These are phyloP conservation scores for Arthromyces matolae DNA, from an alignment of 768 basidiomycete species.

Conservation along the genomic window DNA sequence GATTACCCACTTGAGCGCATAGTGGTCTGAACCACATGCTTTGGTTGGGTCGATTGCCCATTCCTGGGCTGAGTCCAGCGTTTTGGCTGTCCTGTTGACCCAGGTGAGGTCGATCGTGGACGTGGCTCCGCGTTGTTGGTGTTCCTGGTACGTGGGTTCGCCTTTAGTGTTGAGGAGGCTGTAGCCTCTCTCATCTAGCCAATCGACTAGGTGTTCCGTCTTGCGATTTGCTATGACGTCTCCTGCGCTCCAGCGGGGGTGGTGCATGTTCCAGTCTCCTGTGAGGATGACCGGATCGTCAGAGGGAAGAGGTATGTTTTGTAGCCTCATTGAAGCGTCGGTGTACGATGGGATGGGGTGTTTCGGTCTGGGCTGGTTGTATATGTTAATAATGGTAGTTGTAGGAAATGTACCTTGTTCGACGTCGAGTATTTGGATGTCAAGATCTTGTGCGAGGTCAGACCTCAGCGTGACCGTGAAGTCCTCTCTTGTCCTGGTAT, in stretches of 20 bases:
- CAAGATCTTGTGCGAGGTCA: slow-evolving; percentile 18
- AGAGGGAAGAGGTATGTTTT: not conserved
- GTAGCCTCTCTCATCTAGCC: not conserved
- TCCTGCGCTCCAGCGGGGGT: slow-evolving; percentile 2
- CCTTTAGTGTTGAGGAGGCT: not conserved
- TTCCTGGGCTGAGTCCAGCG: not conserved
- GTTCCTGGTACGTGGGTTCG: not conserved
- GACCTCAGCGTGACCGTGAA: slow-evolving; percentile 22
- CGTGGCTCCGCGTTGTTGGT: not conserved
- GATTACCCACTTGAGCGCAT: no score
- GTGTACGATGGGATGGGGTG: not conserved
- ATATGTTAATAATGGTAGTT: not conserved
- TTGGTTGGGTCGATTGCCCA: no score
- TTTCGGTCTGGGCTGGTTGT: not conserved
- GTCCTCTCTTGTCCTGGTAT: slow-evolving; percentile 12
- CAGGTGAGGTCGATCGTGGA: not conserved
- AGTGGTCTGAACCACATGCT: no score
- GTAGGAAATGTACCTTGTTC: slow-evolving; percentile 12
- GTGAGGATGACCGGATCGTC: not conserved
- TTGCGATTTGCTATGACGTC: not conserved
- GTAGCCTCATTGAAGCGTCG: not conserved
- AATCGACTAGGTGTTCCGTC: not conserved
- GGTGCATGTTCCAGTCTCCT: slow-evolving; percentile 5
- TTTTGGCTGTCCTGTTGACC: not conserved
- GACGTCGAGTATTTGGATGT: slow-evolving; percentile 22